These are phyloP conservation scores for Penicillium olsonii DNA, from an alignment of 2,329 filamentous ascomycete genomes.

Conservation along the genomic window DNA sequence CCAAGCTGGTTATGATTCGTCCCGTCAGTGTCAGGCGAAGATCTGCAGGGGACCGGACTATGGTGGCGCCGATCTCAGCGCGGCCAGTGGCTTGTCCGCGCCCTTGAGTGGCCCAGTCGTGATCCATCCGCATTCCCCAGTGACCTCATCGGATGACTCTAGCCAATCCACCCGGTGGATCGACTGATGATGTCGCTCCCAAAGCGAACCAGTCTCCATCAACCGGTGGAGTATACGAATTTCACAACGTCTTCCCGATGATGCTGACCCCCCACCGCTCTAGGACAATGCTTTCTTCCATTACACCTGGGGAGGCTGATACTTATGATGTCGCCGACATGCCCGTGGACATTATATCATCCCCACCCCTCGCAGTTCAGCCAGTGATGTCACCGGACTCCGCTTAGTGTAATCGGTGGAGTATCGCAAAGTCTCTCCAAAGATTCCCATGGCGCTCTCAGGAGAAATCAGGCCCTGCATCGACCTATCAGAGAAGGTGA, in stretches of 20 bases:
- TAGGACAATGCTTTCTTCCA: background rate
- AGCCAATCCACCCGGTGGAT: slow-evolving; percentile 10
- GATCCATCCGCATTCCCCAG: slow-evolving; percentile 23
- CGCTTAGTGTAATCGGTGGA: slow-evolving; percentile 12
- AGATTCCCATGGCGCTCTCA: slow-evolving; percentile 9
- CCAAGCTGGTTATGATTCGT: slow-evolving; percentile 17
- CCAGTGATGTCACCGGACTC: slow-evolving; percentile 27
- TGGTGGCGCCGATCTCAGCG: slow-evolving; percentile 18
- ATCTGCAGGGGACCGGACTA: slow-evolving; percentile 25
- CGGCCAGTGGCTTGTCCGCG: slow-evolving; percentile 2
- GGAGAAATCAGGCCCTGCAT: slow-evolving; percentile 8
- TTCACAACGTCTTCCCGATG: slow-evolving; percentile 15
- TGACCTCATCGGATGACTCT: slow-evolving; percentile 24
- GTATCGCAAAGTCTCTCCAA: background rate
- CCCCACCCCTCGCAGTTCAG: slow-evolving; percentile 8
- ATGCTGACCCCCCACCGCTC: slow-evolving; percentile 6
- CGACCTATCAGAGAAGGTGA: slow-evolving; percentile 12
- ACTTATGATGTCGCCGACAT: slow-evolving; percentile 24
- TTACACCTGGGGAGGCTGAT: slow-evolving; percentile 1
- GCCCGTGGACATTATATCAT: too few species aligned
- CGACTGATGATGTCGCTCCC: slow-evolving; percentile 12
- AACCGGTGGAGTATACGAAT: slow-evolving; percentile 17
- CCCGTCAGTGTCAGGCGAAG: slow-evolving; percentile 19
- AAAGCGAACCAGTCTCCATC: slow-evolving; percentile 14
- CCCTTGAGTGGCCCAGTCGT: slow-evolving; percentile 12